phyloP scores from a whole-genome alignment of 2,329 filamentous ascomycete species.

The Ceratocystiopsis minuta region DNA sequence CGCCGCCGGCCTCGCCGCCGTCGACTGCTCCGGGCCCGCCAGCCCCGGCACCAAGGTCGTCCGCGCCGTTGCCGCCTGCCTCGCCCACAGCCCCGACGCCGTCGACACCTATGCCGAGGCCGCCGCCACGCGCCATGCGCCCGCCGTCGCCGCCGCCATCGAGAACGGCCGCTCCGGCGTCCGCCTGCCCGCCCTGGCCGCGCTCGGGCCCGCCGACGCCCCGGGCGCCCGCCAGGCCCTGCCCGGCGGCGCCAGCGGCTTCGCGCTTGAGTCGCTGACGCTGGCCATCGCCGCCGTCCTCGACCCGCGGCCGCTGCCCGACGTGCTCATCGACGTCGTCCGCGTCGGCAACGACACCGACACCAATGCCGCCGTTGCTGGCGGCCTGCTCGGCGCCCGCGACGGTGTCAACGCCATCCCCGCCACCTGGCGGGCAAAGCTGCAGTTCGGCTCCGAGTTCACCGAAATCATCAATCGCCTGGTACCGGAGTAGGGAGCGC shows the following conservation, averaged over 20 bases:
- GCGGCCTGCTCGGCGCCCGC: slow-evolving; percentile 25
- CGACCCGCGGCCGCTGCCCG: slow-evolving; percentile 21
- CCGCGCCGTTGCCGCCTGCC: background rate
- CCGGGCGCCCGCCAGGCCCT: slow-evolving; percentile 7
- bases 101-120: background rate
- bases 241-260: slow-evolving; percentile 18
- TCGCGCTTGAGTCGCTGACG: slow-evolving; percentile 24
- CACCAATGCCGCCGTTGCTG: slow-evolving; percentile 27
- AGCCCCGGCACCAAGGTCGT: slow-evolving; percentile 7
- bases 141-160: slow-evolving; percentile 10
- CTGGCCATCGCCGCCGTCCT: slow-evolving; percentile 24
- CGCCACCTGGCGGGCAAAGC: slow-evolving; percentile 18
- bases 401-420: slow-evolving; percentile 26
- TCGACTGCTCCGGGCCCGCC: slow-evolving; percentile 2
- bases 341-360: slow-evolving; percentile 26
- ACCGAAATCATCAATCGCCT: background rate
- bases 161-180: slow-evolving; percentile 12
- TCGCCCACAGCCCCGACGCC: background rate
- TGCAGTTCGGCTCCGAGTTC: slow-evolving; percentile 25
- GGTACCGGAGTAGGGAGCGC: background rate
- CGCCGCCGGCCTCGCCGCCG: too few relatives aligned
- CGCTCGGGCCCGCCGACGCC: slow-evolving; percentile 13
- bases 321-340: slow-evolving; percentile 27
- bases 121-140: background rate
- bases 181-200: slow-evolving; percentile 14